A percentile compares a stretch with the other conserved stretches of the same genome.
phyloP scores from a whole-genome alignment of 2,329 filamentous ascomycete species.

The Escovopsis sp. region DNA sequence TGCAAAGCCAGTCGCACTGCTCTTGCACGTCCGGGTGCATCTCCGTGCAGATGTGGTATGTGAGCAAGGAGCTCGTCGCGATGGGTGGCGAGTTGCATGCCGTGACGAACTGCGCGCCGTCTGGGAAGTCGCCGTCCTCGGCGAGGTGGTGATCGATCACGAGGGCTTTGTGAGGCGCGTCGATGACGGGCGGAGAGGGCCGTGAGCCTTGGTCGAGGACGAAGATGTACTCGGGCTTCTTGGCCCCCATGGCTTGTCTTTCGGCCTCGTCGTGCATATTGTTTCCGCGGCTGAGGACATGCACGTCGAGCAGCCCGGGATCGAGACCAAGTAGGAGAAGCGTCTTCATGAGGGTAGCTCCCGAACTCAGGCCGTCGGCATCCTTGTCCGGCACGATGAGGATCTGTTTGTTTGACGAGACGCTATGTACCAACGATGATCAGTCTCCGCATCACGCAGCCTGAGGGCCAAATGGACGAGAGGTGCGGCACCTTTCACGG shows the following conservation, averaged over 20 bases:
- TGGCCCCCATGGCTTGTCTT: slow-evolving; percentile 28
- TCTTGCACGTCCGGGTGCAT: slow-evolving; percentile 35
- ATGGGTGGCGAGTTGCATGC: slow-evolving; percentile 51
- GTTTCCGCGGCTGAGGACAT: slow-evolving; percentile 44
- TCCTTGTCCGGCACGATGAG: slow-evolving; percentile 56
- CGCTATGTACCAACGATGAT: slow-evolving; percentile 23
- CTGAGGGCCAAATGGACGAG: not conserved
- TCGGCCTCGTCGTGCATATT: slow-evolving; percentile 37
- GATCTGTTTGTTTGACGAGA: slow-evolving; percentile 31
- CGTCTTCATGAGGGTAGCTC: slow-evolving; percentile 44
- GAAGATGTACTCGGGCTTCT: slow-evolving; percentile 42
- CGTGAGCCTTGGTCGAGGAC: slow-evolving; percentile 52
- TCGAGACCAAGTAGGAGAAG: slow-evolving; percentile 43
- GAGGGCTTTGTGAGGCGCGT: slow-evolving; percentile 33
- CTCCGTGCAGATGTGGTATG: slow-evolving; percentile 45
- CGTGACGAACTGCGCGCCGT: slow-evolving; percentile 38
- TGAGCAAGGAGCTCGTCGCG: slow-evolving; percentile 48
- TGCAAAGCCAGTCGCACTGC: slow-evolving; percentile 45
- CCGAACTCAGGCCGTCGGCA: slow-evolving; percentile 50
- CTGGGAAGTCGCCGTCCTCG: slow-evolving; percentile 39
- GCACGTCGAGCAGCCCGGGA: slow-evolving; percentile 14
- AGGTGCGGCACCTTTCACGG: slow-evolving; percentile 34
- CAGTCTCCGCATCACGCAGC: not conserved
- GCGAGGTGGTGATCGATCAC: slow-evolving; percentile 53
- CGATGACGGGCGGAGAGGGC: slow-evolving; percentile 36